Evolutionary conservation across 495 filamentous ascomycete species (phyloP).

Genomic region (Lophiostoma macrostomum): DNA sequence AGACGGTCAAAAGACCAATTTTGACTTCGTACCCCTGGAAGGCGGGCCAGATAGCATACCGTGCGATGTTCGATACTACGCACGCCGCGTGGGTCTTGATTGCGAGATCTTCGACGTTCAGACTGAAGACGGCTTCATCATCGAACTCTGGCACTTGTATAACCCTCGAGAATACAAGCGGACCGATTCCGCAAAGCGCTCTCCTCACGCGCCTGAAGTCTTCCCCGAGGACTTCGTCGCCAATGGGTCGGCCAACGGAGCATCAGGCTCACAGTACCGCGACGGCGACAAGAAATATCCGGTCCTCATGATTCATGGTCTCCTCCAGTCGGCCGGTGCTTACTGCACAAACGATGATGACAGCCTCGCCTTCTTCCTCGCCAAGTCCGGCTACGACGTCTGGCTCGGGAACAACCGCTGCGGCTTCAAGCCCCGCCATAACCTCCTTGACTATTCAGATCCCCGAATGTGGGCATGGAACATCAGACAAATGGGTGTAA

Average conservation of each 20-base stretch:
- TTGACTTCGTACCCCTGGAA: constrained; percentile 67
- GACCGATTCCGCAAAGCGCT: constrained; percentile 25
- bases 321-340: constrained; percentile 82
- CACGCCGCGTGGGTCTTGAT: constrained; percentile 81
- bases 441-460: constrained; percentile 64
- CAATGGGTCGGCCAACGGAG: constrained; percentile 34
- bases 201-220: constrained; percentile 34
- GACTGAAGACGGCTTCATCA: constrained; percentile 92
- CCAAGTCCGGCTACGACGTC: constrained; percentile 91
- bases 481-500: constrained; percentile 86
- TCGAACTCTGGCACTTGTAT: constrained; percentile 85
- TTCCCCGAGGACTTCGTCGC: constrained; percentile 42
- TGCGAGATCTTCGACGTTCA: constrained; percentile 80
- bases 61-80: constrained; percentile 84
- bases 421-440: constrained; percentile 75
- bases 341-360: constrained; percentile 90
- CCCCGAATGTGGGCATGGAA: constrained; percentile 98
- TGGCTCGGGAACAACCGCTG: constrained; percentile 97
- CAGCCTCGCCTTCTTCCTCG: constrained; percentile 85
- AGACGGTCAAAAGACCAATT: constrained; percentile 41
- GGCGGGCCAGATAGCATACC: constrained; percentile 75
- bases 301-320: constrained; percentile 81
- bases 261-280: constrained; percentile 17
- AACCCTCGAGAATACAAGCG: constrained; percentile 67
- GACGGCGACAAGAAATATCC: constrained; percentile 67